Conservation (phyloP, 495 filamentous ascomycete species). For the Penicillium desertorum region DNA sequence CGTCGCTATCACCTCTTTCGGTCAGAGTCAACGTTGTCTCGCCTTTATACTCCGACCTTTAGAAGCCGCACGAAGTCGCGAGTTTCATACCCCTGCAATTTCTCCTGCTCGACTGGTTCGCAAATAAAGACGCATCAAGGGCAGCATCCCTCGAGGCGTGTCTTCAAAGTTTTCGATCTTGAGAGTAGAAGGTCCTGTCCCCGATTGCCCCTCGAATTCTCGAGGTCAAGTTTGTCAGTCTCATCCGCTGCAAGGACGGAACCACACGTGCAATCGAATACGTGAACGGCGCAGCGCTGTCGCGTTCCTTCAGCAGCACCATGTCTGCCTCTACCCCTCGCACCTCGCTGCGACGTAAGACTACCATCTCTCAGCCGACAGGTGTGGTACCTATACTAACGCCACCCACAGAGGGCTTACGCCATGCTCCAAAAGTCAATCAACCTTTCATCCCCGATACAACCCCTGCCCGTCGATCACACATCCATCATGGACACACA, state of each 20-base stretch:
- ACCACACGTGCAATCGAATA: not conserved
- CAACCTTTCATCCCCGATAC: slow-evolving; percentile 51
- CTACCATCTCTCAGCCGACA: not conserved
- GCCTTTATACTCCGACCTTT: not conserved
- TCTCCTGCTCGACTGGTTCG: not conserved
- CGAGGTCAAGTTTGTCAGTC: not conserved
- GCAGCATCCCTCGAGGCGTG: not conserved
- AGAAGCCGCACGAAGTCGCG: not conserved
- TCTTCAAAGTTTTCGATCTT: not conserved
- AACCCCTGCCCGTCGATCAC: slow-evolving; percentile 41
- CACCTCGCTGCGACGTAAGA: slow-evolving; percentile 32
- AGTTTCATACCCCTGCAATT: slow-evolving; percentile 1
- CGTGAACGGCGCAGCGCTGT: slow-evolving; percentile 4
- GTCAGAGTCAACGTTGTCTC: not conserved
- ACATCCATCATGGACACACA: slow-evolving; percentile 32
- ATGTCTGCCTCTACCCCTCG: slow-evolving; percentile 33
- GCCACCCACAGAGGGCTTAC: slow-evolving; percentile 42
- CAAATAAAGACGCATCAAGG: slow-evolving; percentile 9
- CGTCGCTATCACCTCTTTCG: not conserved
- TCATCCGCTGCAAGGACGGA: not conserved
- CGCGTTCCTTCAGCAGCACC: slow-evolving; percentile 6
- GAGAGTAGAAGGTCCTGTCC: not conserved
- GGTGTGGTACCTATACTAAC: slow-evolving; percentile 16
- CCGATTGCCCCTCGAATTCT: not conserved
- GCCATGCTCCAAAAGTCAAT: slow-evolving; percentile 47